Evolutionary conservation across 148 eudicot genomes (phyloP), one percentile per base, ranked within the genome.

Genomic region (Vaccinium macrocarpon): DNA sequence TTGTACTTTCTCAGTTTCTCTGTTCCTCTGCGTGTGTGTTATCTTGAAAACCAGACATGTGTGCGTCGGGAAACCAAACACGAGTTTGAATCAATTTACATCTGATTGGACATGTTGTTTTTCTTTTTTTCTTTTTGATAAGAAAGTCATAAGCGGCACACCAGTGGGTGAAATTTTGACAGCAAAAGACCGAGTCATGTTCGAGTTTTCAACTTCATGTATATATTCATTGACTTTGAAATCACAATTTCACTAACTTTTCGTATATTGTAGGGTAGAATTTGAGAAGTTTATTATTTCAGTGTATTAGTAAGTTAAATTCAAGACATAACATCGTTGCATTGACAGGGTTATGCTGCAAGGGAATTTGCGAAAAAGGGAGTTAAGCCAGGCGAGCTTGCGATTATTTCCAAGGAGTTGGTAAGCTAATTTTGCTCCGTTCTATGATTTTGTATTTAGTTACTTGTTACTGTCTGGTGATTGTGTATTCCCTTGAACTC

Each of bases 321-420:
- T 21, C 38, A 48, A 35, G 32, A n/a, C 72, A 77, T 46, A 25
- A 49, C 10, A 71, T 79, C 75, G 29, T 68, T 84, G 8, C 79
- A 18, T 77, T 73, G 91, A 49, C 91, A 96, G 99, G 99, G 99
- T 6, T 96, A 96, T 85, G 99, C 99, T 66, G 99, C 99, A 53
- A 87, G 90, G 87, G 99, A 96, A 86, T 96, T 96, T 85, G 90
- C 89, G 50, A 96, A 96, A 78, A 97, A 92, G 74, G 98, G 99
- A 80, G 90, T 93, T 66, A 85, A 94, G 83, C 94, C 93, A 23
- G 98, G 95, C 72, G 98, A 96, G 88, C 91, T 96, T 56, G 98
- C 97, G 16, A 90, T 96, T 83, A 94, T 96, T 83, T 93, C 99
- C 87, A 88, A 91, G 76, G 99, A 96, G 90, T 98, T 92, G 91